Evolutionary conservation across 1,284 basidiomycete species (phyloP).

Genomic region (Papiliotrema fonsecae): DNA sequence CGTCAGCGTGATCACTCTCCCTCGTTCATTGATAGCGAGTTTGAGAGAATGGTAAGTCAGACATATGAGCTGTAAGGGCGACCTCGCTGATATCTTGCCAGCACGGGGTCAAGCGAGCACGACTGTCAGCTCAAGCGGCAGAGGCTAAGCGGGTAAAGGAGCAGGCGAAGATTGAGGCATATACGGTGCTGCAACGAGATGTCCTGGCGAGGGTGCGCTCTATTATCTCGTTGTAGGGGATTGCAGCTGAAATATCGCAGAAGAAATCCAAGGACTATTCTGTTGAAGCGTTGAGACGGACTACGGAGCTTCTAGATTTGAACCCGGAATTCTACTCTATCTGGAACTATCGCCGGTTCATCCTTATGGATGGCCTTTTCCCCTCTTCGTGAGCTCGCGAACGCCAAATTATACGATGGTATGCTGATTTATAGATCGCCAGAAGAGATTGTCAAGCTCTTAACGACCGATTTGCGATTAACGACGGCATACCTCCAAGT

Average conservation of each 20-base stretch:
- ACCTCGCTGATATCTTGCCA: conserved; percentile 36
- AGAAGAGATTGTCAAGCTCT: conserved; percentile 59
- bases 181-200: conserved; percentile 61
- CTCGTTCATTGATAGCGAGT: too few species aligned
- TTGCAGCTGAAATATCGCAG: conserved; percentile 47
- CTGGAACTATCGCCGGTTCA: conserved; percentile 84
- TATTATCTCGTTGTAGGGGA: neutral
- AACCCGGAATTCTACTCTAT: conserved; percentile 90
- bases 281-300: conserved; percentile 63
- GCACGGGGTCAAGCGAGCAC: conserved; percentile 75
- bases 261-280: conserved; percentile 64
- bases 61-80: too few species aligned
- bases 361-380: conserved; percentile 70
- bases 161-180: conserved; percentile 66
- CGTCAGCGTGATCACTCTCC: neutral
- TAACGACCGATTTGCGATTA: conserved; percentile 70
- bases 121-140: conserved; percentile 59
- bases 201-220: conserved; percentile 59
- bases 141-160: conserved; percentile 67
- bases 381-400: conserved; percentile 58
- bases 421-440: conserved; percentile 53
- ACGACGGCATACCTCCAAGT: conserved; percentile 72
- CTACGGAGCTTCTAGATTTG: conserved; percentile 67
- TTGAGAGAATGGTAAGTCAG: too few species aligned
- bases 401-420: too few species aligned